A percentile compares a stretch with the other conserved stretches of the same genome.
Conservation (phyloP, 2,329 filamentous ascomycete species). For the Hymenoscyphus salicellus region DNA sequence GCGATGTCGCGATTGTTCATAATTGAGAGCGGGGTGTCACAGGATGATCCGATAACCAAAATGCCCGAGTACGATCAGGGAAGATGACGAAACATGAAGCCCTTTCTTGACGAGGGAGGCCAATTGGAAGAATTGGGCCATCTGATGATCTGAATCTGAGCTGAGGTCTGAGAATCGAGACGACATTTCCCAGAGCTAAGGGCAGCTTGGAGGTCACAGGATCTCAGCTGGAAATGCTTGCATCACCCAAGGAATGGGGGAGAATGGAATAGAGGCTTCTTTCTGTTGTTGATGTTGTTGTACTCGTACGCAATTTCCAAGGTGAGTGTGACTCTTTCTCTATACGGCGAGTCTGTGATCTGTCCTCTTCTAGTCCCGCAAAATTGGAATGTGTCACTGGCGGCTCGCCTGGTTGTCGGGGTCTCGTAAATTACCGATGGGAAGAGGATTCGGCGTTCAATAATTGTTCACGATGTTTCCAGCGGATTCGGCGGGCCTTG, state of each 20-base stretch:
- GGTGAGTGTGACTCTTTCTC: neutral
- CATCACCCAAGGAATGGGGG: neutral
- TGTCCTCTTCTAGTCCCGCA: neutral
- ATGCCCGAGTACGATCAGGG: neutral
- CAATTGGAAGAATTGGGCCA: neutral
- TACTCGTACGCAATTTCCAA: neutral
- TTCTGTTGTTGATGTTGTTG: neutral
- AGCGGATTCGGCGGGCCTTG: constrained; percentile 19
- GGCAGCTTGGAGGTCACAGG: neutral
- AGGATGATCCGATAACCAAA: neutral
- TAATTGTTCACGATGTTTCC: constrained; percentile 15
- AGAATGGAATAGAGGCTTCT: neutral
- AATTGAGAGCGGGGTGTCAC: neutral
- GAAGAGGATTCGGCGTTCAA: neutral
- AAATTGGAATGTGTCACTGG: constrained; percentile 2
- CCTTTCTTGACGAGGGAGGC: neutral
- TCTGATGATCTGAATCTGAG: constrained; percentile 3
- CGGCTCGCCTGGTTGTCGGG: neutral
- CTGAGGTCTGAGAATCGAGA: neutral
- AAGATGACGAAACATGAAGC: constrained; percentile 3
- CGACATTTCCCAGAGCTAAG: neutral
- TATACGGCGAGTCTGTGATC: neutral
- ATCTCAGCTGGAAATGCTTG: neutral
- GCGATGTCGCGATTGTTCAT: neutral
- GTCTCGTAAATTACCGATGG: constrained; percentile 6